Conservation (phyloP, 352 stramenopile genomes). For the Blastocystis hominis region DNA sequence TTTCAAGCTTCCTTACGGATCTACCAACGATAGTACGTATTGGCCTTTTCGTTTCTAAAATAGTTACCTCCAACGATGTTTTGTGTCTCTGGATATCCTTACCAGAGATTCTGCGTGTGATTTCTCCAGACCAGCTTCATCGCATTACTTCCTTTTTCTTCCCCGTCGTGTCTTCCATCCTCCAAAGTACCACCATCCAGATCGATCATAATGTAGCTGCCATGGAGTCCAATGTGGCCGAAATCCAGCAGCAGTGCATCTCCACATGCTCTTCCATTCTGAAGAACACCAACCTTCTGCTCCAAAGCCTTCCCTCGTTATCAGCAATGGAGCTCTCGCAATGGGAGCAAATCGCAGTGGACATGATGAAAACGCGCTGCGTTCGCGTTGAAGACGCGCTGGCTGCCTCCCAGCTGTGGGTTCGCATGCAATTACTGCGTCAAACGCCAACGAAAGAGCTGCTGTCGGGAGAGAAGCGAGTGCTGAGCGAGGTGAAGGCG, state of each 20-base stretch:
- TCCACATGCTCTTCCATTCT: neutral
- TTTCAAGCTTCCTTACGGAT: neutral
- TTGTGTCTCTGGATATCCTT: neutral
- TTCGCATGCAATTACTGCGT: neutral
- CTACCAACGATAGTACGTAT: neutral
- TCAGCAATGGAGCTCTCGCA: neutral
- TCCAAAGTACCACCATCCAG: neutral
- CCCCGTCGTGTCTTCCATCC: neutral
- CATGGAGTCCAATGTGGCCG: neutral
- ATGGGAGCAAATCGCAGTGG: neutral
- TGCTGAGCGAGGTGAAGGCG: neutral
- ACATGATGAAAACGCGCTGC: neutral
- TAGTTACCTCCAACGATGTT: neutral
- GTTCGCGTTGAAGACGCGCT: constrained; percentile 4
- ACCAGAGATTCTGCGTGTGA: neutral
- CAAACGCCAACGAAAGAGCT: neutral
- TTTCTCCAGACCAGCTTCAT: neutral
- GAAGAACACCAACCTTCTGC: neutral
- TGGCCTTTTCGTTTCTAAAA: neutral
- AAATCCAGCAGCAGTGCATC: constrained; percentile 2
- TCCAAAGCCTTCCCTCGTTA: neutral
- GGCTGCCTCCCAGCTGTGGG: neutral
- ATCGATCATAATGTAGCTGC: neutral
- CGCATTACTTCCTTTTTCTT: neutral
- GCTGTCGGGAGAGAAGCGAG: neutral